These are phyloP conservation scores for Sclerotiophoma versabilis DNA, from an alignment of 2,329 filamentous ascomycete genomes.

Conservation along the genomic window DNA sequence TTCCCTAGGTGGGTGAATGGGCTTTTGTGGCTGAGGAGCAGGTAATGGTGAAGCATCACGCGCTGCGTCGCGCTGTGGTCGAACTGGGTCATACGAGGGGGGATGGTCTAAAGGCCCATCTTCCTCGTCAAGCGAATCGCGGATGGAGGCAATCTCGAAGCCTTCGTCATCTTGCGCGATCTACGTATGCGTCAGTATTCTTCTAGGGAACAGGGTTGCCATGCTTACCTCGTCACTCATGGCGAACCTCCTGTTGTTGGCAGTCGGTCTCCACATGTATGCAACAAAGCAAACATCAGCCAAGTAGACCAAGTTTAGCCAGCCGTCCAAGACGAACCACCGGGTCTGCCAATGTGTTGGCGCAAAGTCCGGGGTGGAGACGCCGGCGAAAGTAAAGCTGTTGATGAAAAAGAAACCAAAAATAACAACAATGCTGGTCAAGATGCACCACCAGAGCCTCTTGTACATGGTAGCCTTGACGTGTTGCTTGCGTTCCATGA, in stretches of 20 bases:
- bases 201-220: background rate
- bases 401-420: conserved; percentile 99
- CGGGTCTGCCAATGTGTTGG: conserved; percentile 96
- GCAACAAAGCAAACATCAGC: conserved; percentile 92
- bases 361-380: conserved; percentile 84
- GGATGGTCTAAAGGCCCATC: conserved; percentile 53
- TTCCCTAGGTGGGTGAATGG: conserved; percentile 59
- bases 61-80: conserved; percentile 34
- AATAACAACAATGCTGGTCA: conserved; percentile 90
- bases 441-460: conserved; percentile 97
- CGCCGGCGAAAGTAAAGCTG: conserved; percentile 90
- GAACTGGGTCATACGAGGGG: conserved; percentile 51
- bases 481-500: conserved; percentile 92
- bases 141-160: conserved; percentile 94
- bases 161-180: conserved; percentile 98
- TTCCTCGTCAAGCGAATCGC: conserved; percentile 73
- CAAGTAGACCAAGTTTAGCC: conserved; percentile 96
- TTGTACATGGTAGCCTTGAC: conserved; percentile 96
- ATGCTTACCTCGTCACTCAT: conserved; percentile 89
- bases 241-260: conserved; percentile 94
- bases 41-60: conserved; percentile 59
- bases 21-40: conserved; percentile 60
- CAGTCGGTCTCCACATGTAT: conserved; percentile 95
- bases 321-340: conserved; percentile 97
- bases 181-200: conserved; percentile 52